These are phyloP conservation scores for Emericellopsis cladophorae DNA, from an alignment of 2,329 filamentous ascomycete species.

Conservation along the genomic window DNA sequence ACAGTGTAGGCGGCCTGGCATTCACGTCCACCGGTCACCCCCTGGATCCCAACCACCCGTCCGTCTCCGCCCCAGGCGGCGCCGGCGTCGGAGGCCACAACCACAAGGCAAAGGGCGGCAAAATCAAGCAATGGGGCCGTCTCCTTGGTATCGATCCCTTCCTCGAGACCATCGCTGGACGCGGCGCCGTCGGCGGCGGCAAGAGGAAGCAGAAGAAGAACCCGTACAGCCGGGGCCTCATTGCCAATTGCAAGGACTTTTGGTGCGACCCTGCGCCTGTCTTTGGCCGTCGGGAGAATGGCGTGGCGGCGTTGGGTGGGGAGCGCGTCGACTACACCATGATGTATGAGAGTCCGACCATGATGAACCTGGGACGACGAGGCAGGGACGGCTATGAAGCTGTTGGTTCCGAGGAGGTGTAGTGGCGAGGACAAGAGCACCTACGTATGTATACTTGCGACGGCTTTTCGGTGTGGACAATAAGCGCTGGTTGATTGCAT, in stretches of 20 bases:
- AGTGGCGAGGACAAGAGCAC: neutral
- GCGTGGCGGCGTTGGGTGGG: constrained; percentile 65
- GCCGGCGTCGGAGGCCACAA: constrained; percentile 29
- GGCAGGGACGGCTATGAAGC: constrained; percentile 48
- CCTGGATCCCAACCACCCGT: constrained; percentile 53
- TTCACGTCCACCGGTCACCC: constrained; percentile 69
- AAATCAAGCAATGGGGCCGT: constrained; percentile 67
- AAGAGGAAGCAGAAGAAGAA: constrained; percentile 52
- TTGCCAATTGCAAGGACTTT: constrained; percentile 92
- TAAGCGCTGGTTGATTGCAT: too few species aligned
- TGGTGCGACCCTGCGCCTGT: constrained; percentile 84
- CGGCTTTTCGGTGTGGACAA: too few species aligned
- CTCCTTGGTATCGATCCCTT: constrained; percentile 89
- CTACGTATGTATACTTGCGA: too few species aligned
- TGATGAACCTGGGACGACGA: constrained; percentile 46
- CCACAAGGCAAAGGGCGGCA: constrained; percentile 48
- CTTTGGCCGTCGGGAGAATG: constrained; percentile 63
- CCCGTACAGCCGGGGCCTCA: constrained; percentile 69
- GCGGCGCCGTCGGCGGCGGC: constrained; percentile 49
- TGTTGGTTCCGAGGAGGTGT: constrained; percentile 42
- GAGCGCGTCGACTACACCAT: constrained; percentile 73
- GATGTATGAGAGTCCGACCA: constrained; percentile 74
- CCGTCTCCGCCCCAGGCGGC: constrained; percentile 40
- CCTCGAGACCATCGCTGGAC: constrained; percentile 78
- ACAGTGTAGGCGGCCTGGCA: constrained; percentile 51